A percentile compares a stretch with the other conserved stretches of the same genome.
phyloP scores from a whole-genome alignment of 176 grass and related monocot genomes.

The Paspalum vaginatum region DNA sequence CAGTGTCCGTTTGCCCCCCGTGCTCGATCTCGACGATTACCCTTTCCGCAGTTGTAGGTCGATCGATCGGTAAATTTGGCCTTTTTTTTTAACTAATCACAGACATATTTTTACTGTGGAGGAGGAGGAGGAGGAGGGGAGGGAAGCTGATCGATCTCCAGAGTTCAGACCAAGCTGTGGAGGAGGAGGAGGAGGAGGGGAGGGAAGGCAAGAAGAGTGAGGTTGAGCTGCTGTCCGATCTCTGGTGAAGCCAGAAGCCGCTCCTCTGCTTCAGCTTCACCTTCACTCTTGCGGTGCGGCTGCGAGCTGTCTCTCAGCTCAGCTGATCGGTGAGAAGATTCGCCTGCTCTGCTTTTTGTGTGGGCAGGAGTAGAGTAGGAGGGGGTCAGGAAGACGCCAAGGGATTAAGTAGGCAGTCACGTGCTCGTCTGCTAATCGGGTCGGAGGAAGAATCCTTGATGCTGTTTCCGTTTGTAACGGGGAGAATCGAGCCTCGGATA shows the following conservation, averaged over 20 bases:
- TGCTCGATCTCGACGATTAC: not conserved
- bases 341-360: constrained; percentile 18
- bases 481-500: too few species aligned
- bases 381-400: constrained; percentile 31
- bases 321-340: constrained; percentile 34
- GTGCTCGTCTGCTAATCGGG: not conserved
- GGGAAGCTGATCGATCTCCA: not conserved
- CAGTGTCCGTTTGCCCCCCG: constrained; percentile 30
- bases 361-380: not conserved
- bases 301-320: not conserved
- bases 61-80: not conserved
- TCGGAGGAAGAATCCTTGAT: not conserved
- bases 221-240: too few species aligned
- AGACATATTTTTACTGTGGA: not conserved
- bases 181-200: too few species aligned
- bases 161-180: not conserved
- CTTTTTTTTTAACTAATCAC: not conserved
- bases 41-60: not conserved
- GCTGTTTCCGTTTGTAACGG: too few species aligned
- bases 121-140: too few species aligned
- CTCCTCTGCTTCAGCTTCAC: too few species aligned
- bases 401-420: constrained; percentile 33
- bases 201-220: not conserved
- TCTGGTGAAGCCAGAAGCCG: not conserved
- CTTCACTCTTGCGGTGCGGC: too few species aligned